These are phyloP conservation scores for Entelexis paramagnoliae DNA, from an alignment of 1,139 yeast species.

Conservation along the genomic window DNA sequence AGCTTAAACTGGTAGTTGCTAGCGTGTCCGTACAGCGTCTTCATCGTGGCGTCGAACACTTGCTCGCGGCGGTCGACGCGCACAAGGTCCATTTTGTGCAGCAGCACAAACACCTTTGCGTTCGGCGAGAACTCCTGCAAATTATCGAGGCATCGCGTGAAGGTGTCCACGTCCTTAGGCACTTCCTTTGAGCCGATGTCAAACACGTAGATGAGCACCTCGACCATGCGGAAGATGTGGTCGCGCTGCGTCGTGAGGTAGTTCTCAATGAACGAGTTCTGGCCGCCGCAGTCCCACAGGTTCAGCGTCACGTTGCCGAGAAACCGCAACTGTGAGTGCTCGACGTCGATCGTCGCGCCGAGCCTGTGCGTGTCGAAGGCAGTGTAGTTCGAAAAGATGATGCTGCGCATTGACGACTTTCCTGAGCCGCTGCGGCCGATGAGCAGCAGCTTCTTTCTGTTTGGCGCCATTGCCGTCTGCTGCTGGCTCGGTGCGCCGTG, in stretches of 20 bases:
- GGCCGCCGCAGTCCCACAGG: conserved; percentile 95
- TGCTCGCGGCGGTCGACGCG: conserved; percentile 80
- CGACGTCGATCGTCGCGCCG: conserved; percentile 97
- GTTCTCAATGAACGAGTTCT: conserved; percentile 92
- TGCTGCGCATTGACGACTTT: conserved; percentile 92
- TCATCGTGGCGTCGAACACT: conserved; percentile 74
- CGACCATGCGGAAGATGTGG: conserved; percentile 90
- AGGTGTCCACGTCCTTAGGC: conserved; percentile 85
- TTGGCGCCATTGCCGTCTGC: conserved; percentile 21
- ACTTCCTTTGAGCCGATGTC: conserved; percentile 92
- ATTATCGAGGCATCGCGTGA: conserved; percentile 71
- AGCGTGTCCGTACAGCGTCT: conserved; percentile 65
- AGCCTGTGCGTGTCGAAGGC: conserved; percentile 92
- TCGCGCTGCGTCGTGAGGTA: conserved; percentile 79
- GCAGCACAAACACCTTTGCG: conserved; percentile 80
- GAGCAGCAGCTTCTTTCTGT: conserved; percentile 42
- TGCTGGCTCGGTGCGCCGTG: background rate
- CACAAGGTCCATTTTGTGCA: conserved; percentile 94
- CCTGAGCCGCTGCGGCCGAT: conserved; percentile 97
- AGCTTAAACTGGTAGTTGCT: conserved; percentile 66
- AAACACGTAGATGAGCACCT: conserved; percentile 92
- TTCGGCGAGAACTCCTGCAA: conserved; percentile 78
- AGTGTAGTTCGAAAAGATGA: conserved; percentile 77
- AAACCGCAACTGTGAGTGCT: conserved; percentile 86
- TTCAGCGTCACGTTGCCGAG: conserved; percentile 91